These are phyloP conservation scores for Ophiostoma australiae DNA, from an alignment of 2,329 filamentous ascomycete species.

Conservation along the genomic window DNA sequence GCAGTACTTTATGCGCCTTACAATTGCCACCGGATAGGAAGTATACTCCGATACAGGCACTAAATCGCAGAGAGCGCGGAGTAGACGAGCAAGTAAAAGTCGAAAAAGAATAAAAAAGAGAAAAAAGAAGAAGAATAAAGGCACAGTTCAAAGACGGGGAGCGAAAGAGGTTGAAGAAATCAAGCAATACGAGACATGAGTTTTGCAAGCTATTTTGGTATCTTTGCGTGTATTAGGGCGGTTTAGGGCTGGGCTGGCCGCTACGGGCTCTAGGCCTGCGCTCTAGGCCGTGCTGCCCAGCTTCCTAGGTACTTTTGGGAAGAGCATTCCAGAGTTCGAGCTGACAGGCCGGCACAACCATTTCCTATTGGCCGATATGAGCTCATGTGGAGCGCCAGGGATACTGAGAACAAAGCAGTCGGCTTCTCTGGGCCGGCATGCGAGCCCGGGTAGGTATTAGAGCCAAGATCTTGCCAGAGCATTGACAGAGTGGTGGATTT, in stretches of 20 bases:
- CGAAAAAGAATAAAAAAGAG: not conserved
- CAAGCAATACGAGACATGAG: not conserved
- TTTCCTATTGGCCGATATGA: not conserved
- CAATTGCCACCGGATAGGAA: not conserved
- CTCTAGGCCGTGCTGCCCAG: not conserved
- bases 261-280: not conserved
- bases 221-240: not conserved
- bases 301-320: not conserved
- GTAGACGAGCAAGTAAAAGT: not conserved
- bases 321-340: not conserved
- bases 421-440: not conserved
- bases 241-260: not conserved
- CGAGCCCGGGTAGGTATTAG: too few species aligned
- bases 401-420: not conserved
- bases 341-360: not conserved
- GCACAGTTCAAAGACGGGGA: not conserved
- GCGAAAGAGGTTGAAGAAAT: not conserved
- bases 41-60: not conserved
- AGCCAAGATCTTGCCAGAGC: not conserved
- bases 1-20: conserved; percentile 6
- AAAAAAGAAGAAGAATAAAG: not conserved
- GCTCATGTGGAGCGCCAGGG: not conserved
- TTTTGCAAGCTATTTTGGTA: conserved; percentile 3
- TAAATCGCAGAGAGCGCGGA: not conserved
- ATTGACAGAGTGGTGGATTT: not conserved